Evolutionary conservation across 345 rosid species (phyloP), one percentile per base, ranked within the genome.

Genomic region (Bruguiera gymnorhiza): DNA sequence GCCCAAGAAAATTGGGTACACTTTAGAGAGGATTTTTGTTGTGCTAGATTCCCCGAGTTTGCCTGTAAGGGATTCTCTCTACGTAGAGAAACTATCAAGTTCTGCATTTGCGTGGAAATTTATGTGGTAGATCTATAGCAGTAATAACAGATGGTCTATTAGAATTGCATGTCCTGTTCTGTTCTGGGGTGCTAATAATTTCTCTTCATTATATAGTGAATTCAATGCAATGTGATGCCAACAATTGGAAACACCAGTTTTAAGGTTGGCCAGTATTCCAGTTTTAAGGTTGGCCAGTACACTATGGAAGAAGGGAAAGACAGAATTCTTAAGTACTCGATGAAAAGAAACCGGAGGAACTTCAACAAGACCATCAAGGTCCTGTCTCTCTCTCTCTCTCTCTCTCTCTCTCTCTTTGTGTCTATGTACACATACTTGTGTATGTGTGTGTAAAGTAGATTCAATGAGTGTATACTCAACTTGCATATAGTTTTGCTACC

Each of bases 361-460:
- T 90, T 90, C 65, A 93, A 89, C 73, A 93, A 93, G 81, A 93
- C 97, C 32, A 93, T 93, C 72, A 89, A 93, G 95, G 98, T 93
- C 11, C 3, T 4, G 0, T 30, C 32, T 30, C 32, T 30, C 32
- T 30, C 32, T 30, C 32, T 30, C 32, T 31, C 32, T 31, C 32
- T 31, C 6, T 31, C 5, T 5, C 5, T 31, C 32, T 31, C 32
- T 31, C 32, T 31, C 32, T 31, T 4, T 31, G 5, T 31, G 5
- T 31, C 5, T 31, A 31, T 4, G 5, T 0, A 31, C 32, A 5
- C 32, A 31, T 31, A 0, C 32, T 31, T 31, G 32, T 31, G 32
- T 31, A 31, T 31, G 32, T 31, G 32, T 30, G 31, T 31, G 32
- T 31, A 31, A 37, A 37, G 11, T 8, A 31, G 32, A 15, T 37